Percentiles rank a stretch among this genome's conserved stretches.
These are phyloP conservation scores for Beauveria australis DNA, from an alignment of 2,329 filamentous ascomycete species.

Conservation along the genomic window DNA sequence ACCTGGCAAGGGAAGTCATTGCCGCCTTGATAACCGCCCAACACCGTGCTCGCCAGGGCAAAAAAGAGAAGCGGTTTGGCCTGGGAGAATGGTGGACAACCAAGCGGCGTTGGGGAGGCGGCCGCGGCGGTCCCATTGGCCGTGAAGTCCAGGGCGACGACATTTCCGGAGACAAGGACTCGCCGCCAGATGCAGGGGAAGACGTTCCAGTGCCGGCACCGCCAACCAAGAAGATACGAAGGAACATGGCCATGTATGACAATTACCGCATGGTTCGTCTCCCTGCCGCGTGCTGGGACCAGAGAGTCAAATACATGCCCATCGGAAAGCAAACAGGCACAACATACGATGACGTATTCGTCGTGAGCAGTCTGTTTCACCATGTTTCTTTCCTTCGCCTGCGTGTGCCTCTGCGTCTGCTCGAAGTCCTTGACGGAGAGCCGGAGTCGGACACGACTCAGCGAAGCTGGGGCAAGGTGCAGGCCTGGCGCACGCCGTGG, in stretches of 20 bases:
- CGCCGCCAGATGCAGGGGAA: constrained; percentile 21
- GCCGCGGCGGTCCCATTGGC: constrained; percentile 53
- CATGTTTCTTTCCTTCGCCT: constrained; percentile 51
- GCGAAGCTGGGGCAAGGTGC: constrained; percentile 43
- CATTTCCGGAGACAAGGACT: constrained; percentile 39
- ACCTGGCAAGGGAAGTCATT: constrained; percentile 53
- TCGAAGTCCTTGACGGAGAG: constrained; percentile 45
- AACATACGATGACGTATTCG: constrained; percentile 52
- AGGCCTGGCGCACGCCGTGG: constrained; percentile 52
- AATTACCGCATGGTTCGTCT: constrained; percentile 55
- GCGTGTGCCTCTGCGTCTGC: constrained; percentile 45
- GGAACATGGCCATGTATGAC: constrained; percentile 52
- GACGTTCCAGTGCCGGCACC: constrained; percentile 18
- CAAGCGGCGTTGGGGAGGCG: constrained; percentile 54
- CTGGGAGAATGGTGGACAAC: constrained; percentile 55
- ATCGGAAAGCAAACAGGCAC: constrained; percentile 42
- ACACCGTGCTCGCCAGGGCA: constrained; percentile 51
- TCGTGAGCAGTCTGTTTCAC: constrained; percentile 52
- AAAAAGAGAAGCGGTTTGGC: constrained; percentile 47
- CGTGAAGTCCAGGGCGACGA: constrained; percentile 47
- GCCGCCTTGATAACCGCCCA: constrained; percentile 56
- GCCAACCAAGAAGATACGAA: constrained; percentile 41
- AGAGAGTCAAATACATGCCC: constrained; percentile 47
- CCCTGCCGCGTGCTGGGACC: constrained; percentile 51
- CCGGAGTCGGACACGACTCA: constrained; percentile 23